Percentiles rank a stretch among this genome's conserved stretches.
These are phyloP conservation scores for Tillandsia fasciculata DNA, from an alignment of 176 grass and related monocot species.

Conservation along the genomic window DNA sequence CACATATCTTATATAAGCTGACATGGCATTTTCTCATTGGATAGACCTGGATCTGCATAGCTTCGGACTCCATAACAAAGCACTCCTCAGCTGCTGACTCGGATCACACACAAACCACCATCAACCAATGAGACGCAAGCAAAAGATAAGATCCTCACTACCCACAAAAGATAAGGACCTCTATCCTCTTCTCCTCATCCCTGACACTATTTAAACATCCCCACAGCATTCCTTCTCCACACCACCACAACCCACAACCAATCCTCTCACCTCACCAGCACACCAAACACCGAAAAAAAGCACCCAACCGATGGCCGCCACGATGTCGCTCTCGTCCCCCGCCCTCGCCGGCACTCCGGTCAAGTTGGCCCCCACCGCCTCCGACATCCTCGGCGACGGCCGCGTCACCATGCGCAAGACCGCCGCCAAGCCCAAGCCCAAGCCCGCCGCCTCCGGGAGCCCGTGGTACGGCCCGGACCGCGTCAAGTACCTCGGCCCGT, in stretches of 20 bases:
- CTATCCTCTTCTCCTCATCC: not conserved
- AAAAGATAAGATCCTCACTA: not conserved
- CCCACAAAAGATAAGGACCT: not conserved
- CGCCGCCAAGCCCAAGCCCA: slow-evolving; percentile 17
- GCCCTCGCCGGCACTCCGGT: slow-evolving; percentile 16
- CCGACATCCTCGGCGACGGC: slow-evolving; percentile 35
- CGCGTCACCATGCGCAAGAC: slow-evolving; percentile 60
- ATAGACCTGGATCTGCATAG: not conserved
- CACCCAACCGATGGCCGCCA: slow-evolving; percentile 10
- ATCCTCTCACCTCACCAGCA: not conserved
- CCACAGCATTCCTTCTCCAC: not conserved
- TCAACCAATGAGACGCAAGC: not conserved
- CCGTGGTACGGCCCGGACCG: slow-evolving; percentile 47
- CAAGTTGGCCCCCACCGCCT: slow-evolving; percentile 6
- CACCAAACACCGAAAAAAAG: not conserved
- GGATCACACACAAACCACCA: not conserved
- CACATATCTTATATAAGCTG: not conserved
- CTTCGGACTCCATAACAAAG: not conserved
- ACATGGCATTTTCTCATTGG: not conserved
- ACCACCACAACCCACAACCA: not conserved
- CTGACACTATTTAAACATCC: not conserved
- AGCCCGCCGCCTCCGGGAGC: slow-evolving; percentile 25
- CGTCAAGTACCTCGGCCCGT: slow-evolving; percentile 38
- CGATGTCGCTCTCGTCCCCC: slow-evolving; percentile 43
- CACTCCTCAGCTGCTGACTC: not conserved